Conservation (phyloP, 371 early-diverging fungal species). For the Amoeboradix gromovi region DNA sequence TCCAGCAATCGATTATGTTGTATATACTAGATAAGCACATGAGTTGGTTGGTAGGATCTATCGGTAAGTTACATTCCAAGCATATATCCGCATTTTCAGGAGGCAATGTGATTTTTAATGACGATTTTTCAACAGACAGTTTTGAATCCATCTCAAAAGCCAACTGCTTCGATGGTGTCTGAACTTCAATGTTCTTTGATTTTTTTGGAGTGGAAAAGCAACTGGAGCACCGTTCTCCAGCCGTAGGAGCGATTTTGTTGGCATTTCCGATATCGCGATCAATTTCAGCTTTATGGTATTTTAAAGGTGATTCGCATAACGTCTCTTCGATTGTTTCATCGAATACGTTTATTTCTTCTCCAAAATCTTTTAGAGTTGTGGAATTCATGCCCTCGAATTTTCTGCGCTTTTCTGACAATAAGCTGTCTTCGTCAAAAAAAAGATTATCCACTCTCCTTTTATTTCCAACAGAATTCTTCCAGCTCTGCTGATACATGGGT, state of each 20-base stretch:
- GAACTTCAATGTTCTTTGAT: background rate
- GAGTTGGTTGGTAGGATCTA: background rate
- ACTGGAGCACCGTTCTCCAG: too few species aligned
- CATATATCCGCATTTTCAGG: background rate
- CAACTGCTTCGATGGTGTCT: background rate
- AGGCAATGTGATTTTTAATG: background rate
- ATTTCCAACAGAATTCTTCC: background rate
- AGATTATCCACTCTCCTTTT: background rate
- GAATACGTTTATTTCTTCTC: too few species aligned
- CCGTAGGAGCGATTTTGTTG: too few species aligned
- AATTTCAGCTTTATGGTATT: background rate
- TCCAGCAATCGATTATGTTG: background rate
- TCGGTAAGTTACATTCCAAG: background rate
- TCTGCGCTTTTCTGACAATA: background rate
- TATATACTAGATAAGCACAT: background rate
- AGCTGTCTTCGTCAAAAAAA: background rate
- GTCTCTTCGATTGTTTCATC: background rate
- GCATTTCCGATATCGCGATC: background rate
- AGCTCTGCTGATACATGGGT: background rate
- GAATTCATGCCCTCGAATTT: background rate
- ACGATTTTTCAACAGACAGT: background rate
- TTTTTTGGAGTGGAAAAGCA: background rate
- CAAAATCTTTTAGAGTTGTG: background rate
- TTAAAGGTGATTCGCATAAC: too few species aligned
- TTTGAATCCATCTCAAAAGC: background rate